Percentiles rank a stretch among this genome's conserved stretches.
Evolutionary conservation across 345 rosid species (phyloP).

Genomic region (Eucalyptus guilfoylei): DNA sequence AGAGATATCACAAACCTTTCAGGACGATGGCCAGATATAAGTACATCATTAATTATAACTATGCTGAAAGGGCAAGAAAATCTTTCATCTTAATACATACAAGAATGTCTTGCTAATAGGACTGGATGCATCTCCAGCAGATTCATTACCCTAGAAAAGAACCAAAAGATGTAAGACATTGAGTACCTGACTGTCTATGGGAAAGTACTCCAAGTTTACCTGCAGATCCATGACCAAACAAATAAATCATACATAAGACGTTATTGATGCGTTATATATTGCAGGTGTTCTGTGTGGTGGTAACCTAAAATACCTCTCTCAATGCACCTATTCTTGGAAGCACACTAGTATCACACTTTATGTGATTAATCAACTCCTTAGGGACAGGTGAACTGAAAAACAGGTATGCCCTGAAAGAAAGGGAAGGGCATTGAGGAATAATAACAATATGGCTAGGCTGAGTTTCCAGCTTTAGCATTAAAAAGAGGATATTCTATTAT

Average conservation of each 20-base stretch:
- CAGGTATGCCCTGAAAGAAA: conserved; percentile 50
- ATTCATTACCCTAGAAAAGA: neutral
- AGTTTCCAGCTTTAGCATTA: neutral
- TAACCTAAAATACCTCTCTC: conserved; percentile 50
- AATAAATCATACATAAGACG: neutral
- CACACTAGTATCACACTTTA: conserved; percentile 76
- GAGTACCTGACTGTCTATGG: conserved; percentile 72
- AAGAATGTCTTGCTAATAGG: neutral
- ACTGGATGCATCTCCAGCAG: neutral
- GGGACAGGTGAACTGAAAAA: conserved; percentile 77
- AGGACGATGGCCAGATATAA: neutral
- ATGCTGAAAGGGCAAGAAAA: neutral
- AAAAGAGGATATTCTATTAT: neutral
- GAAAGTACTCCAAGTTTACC: conserved; percentile 94
- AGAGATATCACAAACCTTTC: neutral
- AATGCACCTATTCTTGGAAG: conserved; percentile 85
- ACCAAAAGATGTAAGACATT: neutral
- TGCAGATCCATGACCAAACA: conserved; percentile 14
- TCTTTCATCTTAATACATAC: neutral
- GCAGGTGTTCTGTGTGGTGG: too few relatives aligned
- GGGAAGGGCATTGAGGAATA: neutral
- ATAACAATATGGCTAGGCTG: neutral
- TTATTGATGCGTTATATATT: neutral
- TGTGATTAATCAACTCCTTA: conserved; percentile 73
- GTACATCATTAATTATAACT: neutral